Evolutionary conservation across 2,329 filamentous ascomycete genomes (phyloP).

Genomic region (Clarireedia paspali): DNA sequence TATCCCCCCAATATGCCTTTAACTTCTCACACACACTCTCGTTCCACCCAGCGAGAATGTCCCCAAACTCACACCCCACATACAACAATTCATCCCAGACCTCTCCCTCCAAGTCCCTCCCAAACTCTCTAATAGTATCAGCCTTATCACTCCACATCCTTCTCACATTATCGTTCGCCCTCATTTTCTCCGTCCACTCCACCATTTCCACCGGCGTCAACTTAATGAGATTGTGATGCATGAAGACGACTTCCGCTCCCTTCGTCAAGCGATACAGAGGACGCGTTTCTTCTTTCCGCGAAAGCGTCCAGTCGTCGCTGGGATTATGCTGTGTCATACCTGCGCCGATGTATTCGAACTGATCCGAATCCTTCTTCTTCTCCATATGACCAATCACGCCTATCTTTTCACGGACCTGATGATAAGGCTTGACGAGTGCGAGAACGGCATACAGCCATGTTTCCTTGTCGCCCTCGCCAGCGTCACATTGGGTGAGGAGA

Average conservation of each 20-base stretch:
- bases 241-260: not conserved
- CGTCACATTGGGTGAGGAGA: slow-evolving; percentile 35
- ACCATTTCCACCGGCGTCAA: slow-evolving; percentile 2
- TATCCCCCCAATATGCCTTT: not conserved
- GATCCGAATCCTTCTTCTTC: not conserved
- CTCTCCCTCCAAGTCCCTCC: slow-evolving; percentile 1
- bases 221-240: slow-evolving; percentile 9
- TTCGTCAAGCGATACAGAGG: not conserved
- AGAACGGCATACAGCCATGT: slow-evolving; percentile 39
- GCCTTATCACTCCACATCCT: slow-evolving; percentile 7
- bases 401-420: slow-evolving; percentile 29
- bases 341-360: not conserved
- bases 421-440: slow-evolving; percentile 32
- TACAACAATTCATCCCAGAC: slow-evolving; percentile 7
- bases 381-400: not conserved
- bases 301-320: not conserved
- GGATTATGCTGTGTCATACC: slow-evolving; percentile 7
- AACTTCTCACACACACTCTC: not conserved
- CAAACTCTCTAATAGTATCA: not conserved
- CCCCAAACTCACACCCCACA: slow-evolving; percentile 1
- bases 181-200: not conserved
- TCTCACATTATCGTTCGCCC: not conserved
- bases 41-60: not conserved
- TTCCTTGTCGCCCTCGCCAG: slow-evolving; percentile 43
- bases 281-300: not conserved